Conservation (phyloP, 108 stramenopile genomes). For the Cyclotella baltica region DNA sequence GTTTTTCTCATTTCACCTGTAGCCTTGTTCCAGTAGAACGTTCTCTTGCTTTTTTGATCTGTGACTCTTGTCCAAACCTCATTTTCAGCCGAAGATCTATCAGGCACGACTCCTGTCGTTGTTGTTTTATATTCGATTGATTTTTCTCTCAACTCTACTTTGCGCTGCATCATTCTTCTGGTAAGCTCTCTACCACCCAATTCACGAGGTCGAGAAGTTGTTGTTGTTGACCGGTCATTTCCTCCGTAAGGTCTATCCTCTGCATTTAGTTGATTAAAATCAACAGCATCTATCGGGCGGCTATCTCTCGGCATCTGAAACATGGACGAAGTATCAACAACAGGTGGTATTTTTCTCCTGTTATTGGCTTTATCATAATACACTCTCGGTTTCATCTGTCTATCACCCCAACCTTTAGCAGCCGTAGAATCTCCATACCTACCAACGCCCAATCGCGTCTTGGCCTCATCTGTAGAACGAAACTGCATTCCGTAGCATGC, state of each 20-base stretch:
- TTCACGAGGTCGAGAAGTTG: constrained; percentile 12
- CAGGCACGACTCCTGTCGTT: neutral
- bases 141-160: neutral
- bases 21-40: constrained; percentile 46
- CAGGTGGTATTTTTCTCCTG: neutral
- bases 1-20: constrained; percentile 49
- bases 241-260: neutral
- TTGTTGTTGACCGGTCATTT: neutral
- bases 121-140: neutral
- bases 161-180: constrained; percentile 23
- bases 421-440: neutral
- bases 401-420: constrained; percentile 6
- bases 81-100: neutral
- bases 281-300: neutral
- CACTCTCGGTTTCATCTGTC: neutral
- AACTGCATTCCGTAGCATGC: constrained; percentile 43
- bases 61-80: constrained; percentile 36
- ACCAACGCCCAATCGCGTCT: constrained; percentile 11
- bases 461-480: constrained; percentile 31
- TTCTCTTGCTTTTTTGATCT: constrained; percentile 31
- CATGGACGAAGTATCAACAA: neutral
- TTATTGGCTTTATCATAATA: neutral
- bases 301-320: neutral
- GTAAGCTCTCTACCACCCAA: constrained; percentile 25
- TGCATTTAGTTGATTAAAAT: neutral